A percentile compares a stretch with the other conserved stretches of the same genome.
These are phyloP conservation scores for Myochromella boudieri DNA, from an alignment of 768 basidiomycete species.

Conservation along the genomic window DNA sequence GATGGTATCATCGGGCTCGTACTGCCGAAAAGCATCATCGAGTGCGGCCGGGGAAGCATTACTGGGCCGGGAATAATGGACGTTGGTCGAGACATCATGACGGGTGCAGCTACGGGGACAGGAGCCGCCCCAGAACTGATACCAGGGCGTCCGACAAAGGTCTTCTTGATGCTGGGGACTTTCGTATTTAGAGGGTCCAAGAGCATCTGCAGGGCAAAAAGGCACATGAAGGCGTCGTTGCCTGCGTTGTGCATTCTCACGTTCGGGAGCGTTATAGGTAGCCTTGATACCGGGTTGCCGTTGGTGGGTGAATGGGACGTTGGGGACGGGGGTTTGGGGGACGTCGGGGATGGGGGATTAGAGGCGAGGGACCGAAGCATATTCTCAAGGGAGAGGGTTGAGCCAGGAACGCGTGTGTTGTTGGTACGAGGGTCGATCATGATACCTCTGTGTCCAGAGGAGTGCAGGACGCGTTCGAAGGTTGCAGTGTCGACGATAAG, in stretches of 20 bases:
- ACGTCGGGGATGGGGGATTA: constrained; percentile 10
- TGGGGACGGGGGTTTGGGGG: constrained; percentile 25
- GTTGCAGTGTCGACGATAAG: constrained; percentile 64
- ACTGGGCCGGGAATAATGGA: not conserved
- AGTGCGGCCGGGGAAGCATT: not conserved
- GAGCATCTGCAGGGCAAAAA: constrained; percentile 70
- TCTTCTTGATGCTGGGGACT: constrained; percentile 33
- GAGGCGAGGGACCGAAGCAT: constrained; percentile 61
- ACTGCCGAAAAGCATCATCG: not conserved
- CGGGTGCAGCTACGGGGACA: not conserved
- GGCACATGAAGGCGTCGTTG: constrained; percentile 72
- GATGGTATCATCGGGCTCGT: not conserved
- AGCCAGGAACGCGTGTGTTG: constrained; percentile 46
- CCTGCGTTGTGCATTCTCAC: constrained; percentile 71
- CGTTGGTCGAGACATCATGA: too few species aligned
- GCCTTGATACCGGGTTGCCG: not conserved
- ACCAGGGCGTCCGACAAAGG: constrained; percentile 15
- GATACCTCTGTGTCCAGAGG: constrained; percentile 50
- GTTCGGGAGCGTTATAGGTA: constrained; percentile 31
- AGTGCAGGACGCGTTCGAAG: constrained; percentile 65
- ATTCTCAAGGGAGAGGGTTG: constrained; percentile 62
- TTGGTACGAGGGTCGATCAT: constrained; percentile 65
- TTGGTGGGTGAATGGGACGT: constrained; percentile 8
- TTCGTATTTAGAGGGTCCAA: constrained; percentile 52
- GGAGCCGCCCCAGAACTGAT: not conserved